Base-by-base conservation (phyloP, 1,284 basidiomycete genomes). In the Trametes sp. region DNA sequence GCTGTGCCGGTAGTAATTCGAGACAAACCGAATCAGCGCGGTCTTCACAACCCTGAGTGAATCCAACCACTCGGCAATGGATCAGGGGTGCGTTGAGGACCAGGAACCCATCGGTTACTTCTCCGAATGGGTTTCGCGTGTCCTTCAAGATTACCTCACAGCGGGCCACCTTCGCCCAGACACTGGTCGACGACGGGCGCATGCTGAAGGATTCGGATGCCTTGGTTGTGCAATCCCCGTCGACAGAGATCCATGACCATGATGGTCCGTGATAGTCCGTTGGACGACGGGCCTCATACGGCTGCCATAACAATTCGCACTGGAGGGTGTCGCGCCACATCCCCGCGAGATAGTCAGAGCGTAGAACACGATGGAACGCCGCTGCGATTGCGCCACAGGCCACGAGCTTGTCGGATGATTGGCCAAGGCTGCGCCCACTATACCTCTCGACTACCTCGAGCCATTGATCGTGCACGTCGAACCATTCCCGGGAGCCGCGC, bases 331-430 rank as follows among this genome's bases (percentile, higher is more conserved):
- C 23, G 24, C 58, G 38, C 65, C 65, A 67, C 13, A 67, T 49
- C 1, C 65, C 65, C 4, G 65, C 65, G 24, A 67, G 62, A 46
- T 64, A 67, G 24, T 62, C 62, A 13, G 60, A 36, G 33, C 53
- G 44, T 57, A 57, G 57, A 19, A 48, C 49, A 23, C 57, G 57
- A 4, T 59, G 46, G 62, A 64, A 67, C 8, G 49, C 45, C 54
- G 62, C 62, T 5, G 65, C 65, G 57, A 67, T 36, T 1, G 54
- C 57, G 14, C 62, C 60, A 48, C 59, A 58, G 33, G 65, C 65
- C 26, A 64, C 38, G 46, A 67, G 61, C 51, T 67, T 67, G 65
- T 67, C 65, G 7, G 28, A 53, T 6, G 65, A 57, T n/a, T 55
- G 38, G 1, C 60, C 21, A n/a, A 64, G n/a, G 1, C 36, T 9